Base-by-base conservation (phyloP, 1,284 basidiomycete genomes). In the Vanrija humicola region DNA sequence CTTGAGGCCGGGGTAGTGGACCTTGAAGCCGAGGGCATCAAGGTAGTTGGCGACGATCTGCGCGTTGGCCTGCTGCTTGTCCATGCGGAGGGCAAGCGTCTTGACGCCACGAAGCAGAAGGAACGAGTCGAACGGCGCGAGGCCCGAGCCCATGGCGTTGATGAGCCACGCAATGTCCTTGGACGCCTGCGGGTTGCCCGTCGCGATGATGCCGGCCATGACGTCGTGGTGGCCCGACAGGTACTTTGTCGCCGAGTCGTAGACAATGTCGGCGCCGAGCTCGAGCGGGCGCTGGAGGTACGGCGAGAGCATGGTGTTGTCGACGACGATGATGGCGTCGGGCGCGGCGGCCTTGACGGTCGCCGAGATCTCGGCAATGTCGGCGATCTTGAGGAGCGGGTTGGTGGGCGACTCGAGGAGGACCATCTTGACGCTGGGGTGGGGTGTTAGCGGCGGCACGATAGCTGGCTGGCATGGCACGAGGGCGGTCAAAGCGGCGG, bases 251-350 rank as follows among this genome's bases (percentile, higher is more conserved):
- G 86, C 96, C 58, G 91, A 95, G 77, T 99, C 96, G 72, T 98
- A 98, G 16, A 97, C 94, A 50, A 98, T 85, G 71, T 99, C 96
- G 46, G 89, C 91, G 26, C 96, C 96, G 59, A 96, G 87, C 71
- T 98, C 92, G 50, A 98, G 83, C 2, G 96, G 96, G 52, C 94
- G 82, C 77, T 97, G 94, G 18, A 98, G 82, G 77, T 98, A 98
- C 10, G 96, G 96, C 69, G 93, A 97, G 94, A 98, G 97, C 96
- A 98, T 98, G 61, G 96, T 98, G 77, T 99, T 99, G 78, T 99
- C 96, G 23, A 94, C 91, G 28, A 97, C 90, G 59, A 97, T 80
- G 65, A 95, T 73, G 1, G 92, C 92, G 65, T 88, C 82, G 16
- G 89, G 88, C 18, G 88, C 86, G 43, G 83, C 82, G 64, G 86